Evolutionary conservation across 192 early-diverging fungal species (phyloP).

Genomic region (Rhizophlyctis rosea): DNA sequence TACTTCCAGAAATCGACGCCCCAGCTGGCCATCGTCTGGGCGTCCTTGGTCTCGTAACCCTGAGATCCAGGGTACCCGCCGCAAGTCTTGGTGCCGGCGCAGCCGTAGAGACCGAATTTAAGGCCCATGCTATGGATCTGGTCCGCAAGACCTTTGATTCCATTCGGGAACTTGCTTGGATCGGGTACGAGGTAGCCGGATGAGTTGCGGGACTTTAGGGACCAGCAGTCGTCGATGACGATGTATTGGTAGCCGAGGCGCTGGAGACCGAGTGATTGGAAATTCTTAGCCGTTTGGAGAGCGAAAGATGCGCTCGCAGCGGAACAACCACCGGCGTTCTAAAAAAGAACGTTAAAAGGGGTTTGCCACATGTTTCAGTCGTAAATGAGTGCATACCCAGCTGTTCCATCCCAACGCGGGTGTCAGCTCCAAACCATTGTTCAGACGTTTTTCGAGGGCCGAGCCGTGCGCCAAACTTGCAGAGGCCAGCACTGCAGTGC

Average conservation of each 20-base stretch:
- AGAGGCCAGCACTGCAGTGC: too few relatives aligned
- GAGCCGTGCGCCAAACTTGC: neutral
- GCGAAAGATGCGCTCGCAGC: slow-evolving; percentile 51
- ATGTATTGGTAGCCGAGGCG: slow-evolving; percentile 53
- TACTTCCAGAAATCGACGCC: slow-evolving; percentile 61
- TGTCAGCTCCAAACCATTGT: slow-evolving; percentile 32
- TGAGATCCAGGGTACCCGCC: slow-evolving; percentile 46
- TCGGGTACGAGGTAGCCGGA: neutral
- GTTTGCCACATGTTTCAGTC: slow-evolving; percentile 48
- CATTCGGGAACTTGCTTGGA: slow-evolving; percentile 51
- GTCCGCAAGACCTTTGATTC: slow-evolving; percentile 46
- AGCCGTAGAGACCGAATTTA: slow-evolving; percentile 40
- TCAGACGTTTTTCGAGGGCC: neutral
- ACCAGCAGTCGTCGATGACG: too few relatives aligned
- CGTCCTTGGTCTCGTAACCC: slow-evolving; percentile 45
- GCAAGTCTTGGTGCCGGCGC: slow-evolving; percentile 51
- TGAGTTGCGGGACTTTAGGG: slow-evolving; percentile 22
- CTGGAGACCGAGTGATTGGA: slow-evolving; percentile 38
- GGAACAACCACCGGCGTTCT: too few relatives aligned
- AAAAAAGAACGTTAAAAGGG: too few relatives aligned
- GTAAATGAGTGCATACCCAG: slow-evolving; percentile 56
- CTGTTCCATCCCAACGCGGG: slow-evolving; percentile 56
- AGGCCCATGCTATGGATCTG: slow-evolving; percentile 53
- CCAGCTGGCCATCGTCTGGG: slow-evolving; percentile 49
- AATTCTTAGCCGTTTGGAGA: slow-evolving; percentile 44